A percentile compares a stretch with the other conserved stretches of the same genome.
These are phyloP conservation scores for Termitomyces sp. DNA, from an alignment of 768 basidiomycete species.

Conservation along the genomic window DNA sequence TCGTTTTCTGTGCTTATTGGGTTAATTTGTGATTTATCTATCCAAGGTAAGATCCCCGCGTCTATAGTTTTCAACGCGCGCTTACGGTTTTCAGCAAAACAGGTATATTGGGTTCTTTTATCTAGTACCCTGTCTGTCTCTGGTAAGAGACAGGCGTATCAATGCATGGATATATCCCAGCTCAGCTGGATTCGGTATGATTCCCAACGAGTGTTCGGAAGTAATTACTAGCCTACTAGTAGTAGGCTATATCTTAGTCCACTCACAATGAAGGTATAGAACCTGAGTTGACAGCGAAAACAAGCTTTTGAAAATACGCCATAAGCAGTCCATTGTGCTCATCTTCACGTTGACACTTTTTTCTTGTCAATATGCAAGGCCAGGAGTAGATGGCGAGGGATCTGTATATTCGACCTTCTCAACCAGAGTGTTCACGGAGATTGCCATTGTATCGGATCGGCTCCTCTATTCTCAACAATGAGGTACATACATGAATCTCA, in stretches of 20 bases:
- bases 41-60: too few relatives aligned
- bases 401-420: constrained; percentile 1
- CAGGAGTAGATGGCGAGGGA: background rate
- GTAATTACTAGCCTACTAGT: background rate
- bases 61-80: too few relatives aligned
- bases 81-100: too few relatives aligned
- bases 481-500: background rate
- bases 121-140: too few relatives aligned
- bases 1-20: too few relatives aligned
- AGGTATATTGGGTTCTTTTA: too few relatives aligned
- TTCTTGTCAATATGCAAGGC: background rate
- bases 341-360: background rate
- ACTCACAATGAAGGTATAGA: background rate
- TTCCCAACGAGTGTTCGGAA: background rate
- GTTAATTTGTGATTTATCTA: too few relatives aligned
- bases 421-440: constrained; percentile 10
- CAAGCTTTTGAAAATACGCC: background rate
- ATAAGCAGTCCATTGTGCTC: background rate
- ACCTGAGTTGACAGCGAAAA: background rate
- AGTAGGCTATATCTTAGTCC: background rate
- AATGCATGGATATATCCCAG: background rate
- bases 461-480: constrained; percentile 1
- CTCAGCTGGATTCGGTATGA: too few relatives aligned
- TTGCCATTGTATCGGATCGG: constrained; percentile 5
- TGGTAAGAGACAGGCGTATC: too few relatives aligned